Percentiles rank a stretch among this genome's conserved stretches.
Conservation (phyloP, 2,329 filamentous ascomycete genomes). For the Alternaria incomplexa region DNA sequence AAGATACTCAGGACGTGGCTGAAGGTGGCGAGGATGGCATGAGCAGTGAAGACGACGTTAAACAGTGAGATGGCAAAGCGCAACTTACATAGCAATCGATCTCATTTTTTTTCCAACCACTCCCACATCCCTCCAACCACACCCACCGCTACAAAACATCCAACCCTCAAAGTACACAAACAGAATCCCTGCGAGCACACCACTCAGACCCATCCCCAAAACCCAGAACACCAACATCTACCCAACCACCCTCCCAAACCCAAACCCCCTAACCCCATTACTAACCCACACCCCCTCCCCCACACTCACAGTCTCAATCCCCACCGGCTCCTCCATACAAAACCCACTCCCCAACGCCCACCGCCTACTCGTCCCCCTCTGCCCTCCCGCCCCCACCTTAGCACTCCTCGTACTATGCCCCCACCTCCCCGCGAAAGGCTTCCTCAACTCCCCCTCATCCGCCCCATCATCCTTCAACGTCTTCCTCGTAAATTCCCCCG, state of each 20-base stretch:
- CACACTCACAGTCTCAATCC: slow-evolving; percentile 65
- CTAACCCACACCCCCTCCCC: slow-evolving; percentile 88
- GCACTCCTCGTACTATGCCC: slow-evolving; percentile 46
- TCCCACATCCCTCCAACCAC: too few relatives aligned
- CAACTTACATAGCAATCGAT: background rate
- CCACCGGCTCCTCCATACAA: slow-evolving; percentile 69
- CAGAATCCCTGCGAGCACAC: too few relatives aligned
- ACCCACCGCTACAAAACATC: too few relatives aligned
- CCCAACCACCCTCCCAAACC: slow-evolving; percentile 42
- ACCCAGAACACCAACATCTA: background rate
- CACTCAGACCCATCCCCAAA: too few relatives aligned
- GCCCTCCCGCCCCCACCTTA: slow-evolving; percentile 73
- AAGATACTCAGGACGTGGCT: background rate
- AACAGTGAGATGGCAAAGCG: background rate
- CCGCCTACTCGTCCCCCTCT: slow-evolving; percentile 79
- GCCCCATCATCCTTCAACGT: slow-evolving; percentile 23
- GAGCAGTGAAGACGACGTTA: background rate
- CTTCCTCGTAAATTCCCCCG: slow-evolving; percentile 26
- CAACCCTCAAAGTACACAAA: too few relatives aligned
- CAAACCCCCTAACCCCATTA: slow-evolving; percentile 83
- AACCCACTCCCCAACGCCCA: slow-evolving; percentile 78
- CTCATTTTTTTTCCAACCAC: background rate
- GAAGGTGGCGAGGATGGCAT: background rate
- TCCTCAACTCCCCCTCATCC: slow-evolving; percentile 45
- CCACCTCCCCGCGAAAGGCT: slow-evolving; percentile 47